Base-by-base conservation (phyloP, 2,329 filamentous ascomycete genomes). In the Fusarium luffae region DNA sequence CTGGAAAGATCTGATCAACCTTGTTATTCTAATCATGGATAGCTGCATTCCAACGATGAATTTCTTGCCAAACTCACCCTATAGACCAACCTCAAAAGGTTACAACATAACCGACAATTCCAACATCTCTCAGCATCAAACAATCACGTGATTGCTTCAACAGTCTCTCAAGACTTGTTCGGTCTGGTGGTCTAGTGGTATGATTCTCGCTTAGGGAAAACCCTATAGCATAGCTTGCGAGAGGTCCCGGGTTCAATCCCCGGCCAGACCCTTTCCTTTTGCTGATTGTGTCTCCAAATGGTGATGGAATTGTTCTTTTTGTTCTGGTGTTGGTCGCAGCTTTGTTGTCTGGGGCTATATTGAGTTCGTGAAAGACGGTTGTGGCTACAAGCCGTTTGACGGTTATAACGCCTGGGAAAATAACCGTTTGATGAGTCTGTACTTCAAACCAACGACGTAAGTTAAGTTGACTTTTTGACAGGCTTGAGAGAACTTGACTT, bases 181-280 rank as follows among this genome's bases (percentile, higher is more conserved):
- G 80, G 79, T 78, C 79, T 79, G 79, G 79, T 88, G 85, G 86
- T 88, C 86, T 88, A 88, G 87, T 85, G 87, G 87, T 89, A 89
- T 89, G 86, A 89, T 89, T 89, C 87, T 88, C 86, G 87, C 88
- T 89, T 89, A 89, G 88, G 87, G 87, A 77, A 70, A 69, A 80
- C 78, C 78, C 79, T 77, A 71, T 44, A 77, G 78, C 76, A 70
- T 41, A 60, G 70, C 67, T 74, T 82, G 80, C 80, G 80, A 81
- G 80, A 82, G 80, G 80, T 81, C 80, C 80, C 80, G 80, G 79
- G 80, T 81, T 82, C 80, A 80, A 82, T 82, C 79, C 80, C 79
- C 80, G 80, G 80, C 79, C 79, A 80, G 79, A 80, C 78, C 80
- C 80, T 73, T 63, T 63, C 8, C 18, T 51, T 55, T 66, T 66